Evolutionary conservation across 192 early-diverging fungal genomes (phyloP), one percentile per base, ranked within the genome.

Genomic region (Phycomyces blakesleeanus): DNA sequence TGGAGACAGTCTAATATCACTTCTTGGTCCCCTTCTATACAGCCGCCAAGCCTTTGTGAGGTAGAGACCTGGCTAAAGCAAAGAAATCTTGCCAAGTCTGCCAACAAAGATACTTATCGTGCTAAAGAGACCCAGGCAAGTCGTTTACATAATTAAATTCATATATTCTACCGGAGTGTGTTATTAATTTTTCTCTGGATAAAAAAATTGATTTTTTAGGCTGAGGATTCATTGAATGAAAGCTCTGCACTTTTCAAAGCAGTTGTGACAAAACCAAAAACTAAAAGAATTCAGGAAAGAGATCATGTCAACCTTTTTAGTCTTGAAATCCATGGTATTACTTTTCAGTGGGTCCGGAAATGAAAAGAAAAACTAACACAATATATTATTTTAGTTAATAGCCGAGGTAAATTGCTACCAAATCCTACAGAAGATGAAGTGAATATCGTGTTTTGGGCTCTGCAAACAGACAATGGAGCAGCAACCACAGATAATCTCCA

Each of bases 351-450:
- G n/a, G n/a, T n/a, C n/a, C n/a, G n/a, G n/a, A 1, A 50, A 16
- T 18, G 12, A 42, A 41, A 21, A 52, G 1, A 41, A 15, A 25
- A 14, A 44, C 20, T 26, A 7, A 27, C 1, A 39, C 51, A 2
- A 10, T 24, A 18, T 25, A 11, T 22, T 26, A 25, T 24, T 1
- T 53, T 41, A 74, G 75, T 78, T 4, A 69, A 75, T 57, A 77
- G 78, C 0, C 65, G 82, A 7, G 80, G 69, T 1, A 64, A 76
- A 0, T 51, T 85, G 50, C 55, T 85, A 1, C 92, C 93, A 0
- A 83, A 94, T 77, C 92, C 93, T 15, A 70, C 64, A 27, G 20
- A 71, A 8, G 90, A 95, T 64, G 65, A 78, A 2, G 69, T 97
- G 0, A 27, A 75, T 10, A 67, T 72, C 6, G 71, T 91, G 0